Percentiles rank a stretch among this genome's conserved stretches.
These are phyloP conservation scores for Geotrichum aggregatum DNA, from an alignment of 1,139 yeast genomes.

Conservation along the genomic window DNA sequence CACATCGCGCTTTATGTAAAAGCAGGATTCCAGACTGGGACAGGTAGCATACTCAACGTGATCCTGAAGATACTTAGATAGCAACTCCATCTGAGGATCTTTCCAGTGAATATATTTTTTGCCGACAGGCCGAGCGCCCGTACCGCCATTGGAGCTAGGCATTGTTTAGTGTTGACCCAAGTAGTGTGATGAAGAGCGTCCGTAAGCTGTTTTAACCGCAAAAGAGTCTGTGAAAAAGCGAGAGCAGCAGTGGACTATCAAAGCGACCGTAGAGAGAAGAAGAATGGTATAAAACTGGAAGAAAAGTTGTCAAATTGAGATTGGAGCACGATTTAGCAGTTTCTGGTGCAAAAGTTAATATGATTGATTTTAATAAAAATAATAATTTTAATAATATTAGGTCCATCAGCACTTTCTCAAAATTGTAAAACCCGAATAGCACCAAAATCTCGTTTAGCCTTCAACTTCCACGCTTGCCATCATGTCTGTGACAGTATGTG, in stretches of 20 bases:
- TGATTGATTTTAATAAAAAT: not conserved
- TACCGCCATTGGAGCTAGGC: slow-evolving; percentile 8
- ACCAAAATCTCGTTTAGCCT: not conserved
- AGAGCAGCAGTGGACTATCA: not conserved
- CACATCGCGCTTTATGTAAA: slow-evolving; percentile 18
- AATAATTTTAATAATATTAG: not conserved
- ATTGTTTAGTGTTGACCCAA: not conserved
- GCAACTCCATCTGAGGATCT: slow-evolving; percentile 19
- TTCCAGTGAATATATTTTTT: slow-evolving; percentile 22
- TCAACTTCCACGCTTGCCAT: not conserved
- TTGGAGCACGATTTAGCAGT: not conserved
- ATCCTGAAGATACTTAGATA: slow-evolving; percentile 16
- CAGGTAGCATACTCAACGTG: slow-evolving; percentile 22
- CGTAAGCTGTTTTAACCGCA: not conserved
- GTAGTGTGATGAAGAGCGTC: not conserved
- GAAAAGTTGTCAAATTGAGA: not conserved
- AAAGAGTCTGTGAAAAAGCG: not conserved
- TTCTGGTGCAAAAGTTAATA: not conserved
- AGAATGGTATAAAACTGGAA: not conserved
- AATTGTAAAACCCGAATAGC: too few species aligned
- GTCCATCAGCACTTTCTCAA: not conserved
- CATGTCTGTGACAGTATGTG: slow-evolving; percentile 18
- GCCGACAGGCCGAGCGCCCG: slow-evolving; percentile 1
- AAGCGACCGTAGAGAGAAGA: not conserved
- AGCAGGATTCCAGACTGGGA: slow-evolving; percentile 19